These are phyloP conservation scores for Polytrichum commune DNA, from an alignment of 225 moss, liverwort and hornwort genomes.

Conservation along the genomic window DNA sequence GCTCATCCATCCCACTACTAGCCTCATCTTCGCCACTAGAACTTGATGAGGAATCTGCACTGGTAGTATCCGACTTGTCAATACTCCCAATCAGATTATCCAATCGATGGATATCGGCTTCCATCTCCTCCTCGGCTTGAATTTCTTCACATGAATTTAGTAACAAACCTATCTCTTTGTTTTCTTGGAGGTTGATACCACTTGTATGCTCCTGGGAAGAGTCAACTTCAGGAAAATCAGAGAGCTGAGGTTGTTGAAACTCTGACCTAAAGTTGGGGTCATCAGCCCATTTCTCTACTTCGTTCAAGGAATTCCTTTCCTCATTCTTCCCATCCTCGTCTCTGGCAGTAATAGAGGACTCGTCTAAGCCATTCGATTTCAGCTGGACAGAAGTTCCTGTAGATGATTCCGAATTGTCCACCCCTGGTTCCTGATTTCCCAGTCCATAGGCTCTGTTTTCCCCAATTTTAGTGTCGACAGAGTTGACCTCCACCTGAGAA, in stretches of 20 bases:
- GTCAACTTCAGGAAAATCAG: slow-evolving; percentile 22
- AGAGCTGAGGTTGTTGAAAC: slow-evolving; percentile 9
- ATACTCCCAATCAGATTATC: slow-evolving; percentile 20
- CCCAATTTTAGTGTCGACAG: background rate
- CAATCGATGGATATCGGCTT: slow-evolving; percentile 14
- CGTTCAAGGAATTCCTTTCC: slow-evolving; percentile 1
- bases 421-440: background rate
- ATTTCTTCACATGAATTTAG: slow-evolving; percentile 8
- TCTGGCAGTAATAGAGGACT: slow-evolving; percentile 7
- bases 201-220: slow-evolving; percentile 6
- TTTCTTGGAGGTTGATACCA: slow-evolving; percentile 12
- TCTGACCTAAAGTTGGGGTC: slow-evolving; percentile 9
- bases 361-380: slow-evolving; percentile 7
- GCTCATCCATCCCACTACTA: slow-evolving; percentile 2
- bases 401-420: slow-evolving; percentile 2
- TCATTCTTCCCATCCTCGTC: slow-evolving; percentile 14
- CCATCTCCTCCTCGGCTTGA: slow-evolving; percentile 14
- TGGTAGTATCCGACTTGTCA: slow-evolving; percentile 6
- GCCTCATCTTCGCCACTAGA: background rate
- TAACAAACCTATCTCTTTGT: background rate
- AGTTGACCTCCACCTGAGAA: slow-evolving; percentile 6
- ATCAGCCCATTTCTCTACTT: slow-evolving; percentile 6
- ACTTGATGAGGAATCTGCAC: slow-evolving; percentile 1
- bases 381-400: slow-evolving; percentile 6
- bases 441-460: background rate